These are phyloP conservation scores for Akanthomyces muscarius DNA, from an alignment of 2,329 filamentous ascomycete species.

Conservation along the genomic window DNA sequence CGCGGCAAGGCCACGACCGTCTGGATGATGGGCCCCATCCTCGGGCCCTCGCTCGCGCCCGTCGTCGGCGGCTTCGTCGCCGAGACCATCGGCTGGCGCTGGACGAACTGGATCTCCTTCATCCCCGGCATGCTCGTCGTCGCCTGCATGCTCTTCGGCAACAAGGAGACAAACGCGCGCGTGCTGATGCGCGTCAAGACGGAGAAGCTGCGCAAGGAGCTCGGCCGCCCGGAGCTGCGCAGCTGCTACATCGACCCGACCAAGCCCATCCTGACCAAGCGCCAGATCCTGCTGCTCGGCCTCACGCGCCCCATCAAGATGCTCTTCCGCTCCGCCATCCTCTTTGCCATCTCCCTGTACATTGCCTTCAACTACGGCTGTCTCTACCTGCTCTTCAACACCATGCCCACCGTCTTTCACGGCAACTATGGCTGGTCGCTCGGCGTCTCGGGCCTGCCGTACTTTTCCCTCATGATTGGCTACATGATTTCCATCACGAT, in stretches of 20 bases:
- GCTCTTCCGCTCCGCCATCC: slow-evolving; percentile 45
- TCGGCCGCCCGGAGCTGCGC: slow-evolving; percentile 37
- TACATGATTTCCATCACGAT: slow-evolving; percentile 37
- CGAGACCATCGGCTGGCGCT: slow-evolving; percentile 48
- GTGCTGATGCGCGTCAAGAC: slow-evolving; percentile 51
- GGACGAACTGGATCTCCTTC: slow-evolving; percentile 50
- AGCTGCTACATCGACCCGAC: slow-evolving; percentile 44
- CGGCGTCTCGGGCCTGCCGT: slow-evolving; percentile 45
- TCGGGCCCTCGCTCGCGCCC: slow-evolving; percentile 47
- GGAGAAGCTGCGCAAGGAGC: slow-evolving; percentile 39
- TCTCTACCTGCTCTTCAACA: slow-evolving; percentile 52
- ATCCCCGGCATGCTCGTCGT: slow-evolving; percentile 36
- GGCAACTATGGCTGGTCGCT: slow-evolving; percentile 43
- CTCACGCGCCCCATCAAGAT: slow-evolving; percentile 50
- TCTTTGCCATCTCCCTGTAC: slow-evolving; percentile 45
- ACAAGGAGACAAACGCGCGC: slow-evolving; percentile 39
- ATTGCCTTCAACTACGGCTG: slow-evolving; percentile 50
- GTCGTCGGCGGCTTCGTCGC: slow-evolving; percentile 47
- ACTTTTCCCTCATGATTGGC: slow-evolving; percentile 44
- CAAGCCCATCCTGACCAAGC: slow-evolving; percentile 22
- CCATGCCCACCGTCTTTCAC: slow-evolving; percentile 48
- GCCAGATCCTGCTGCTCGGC: slow-evolving; percentile 41
- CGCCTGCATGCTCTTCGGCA: slow-evolving; percentile 26
- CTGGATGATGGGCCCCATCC: slow-evolving; percentile 55
- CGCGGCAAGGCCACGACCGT: slow-evolving; percentile 47